Base-by-base conservation (phyloP, 345 rosid species). In the Gossypium sturtianum region DNA sequence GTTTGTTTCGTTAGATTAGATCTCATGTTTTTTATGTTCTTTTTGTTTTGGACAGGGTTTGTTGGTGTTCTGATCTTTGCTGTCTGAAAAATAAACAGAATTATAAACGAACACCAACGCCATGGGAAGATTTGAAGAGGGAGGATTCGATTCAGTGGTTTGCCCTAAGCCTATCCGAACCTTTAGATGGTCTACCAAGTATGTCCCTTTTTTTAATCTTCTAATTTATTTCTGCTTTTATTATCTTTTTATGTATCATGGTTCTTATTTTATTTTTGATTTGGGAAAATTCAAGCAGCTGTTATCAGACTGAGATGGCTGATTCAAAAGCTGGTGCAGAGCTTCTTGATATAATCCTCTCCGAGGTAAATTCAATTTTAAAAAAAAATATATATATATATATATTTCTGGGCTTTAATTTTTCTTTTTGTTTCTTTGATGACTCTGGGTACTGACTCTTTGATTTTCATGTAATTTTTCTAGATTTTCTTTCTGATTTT, bases 311-410 rank as follows among this genome's bases (percentile, higher is more conserved):
- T 44, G 92, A 86, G 77, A 71, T 80, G 65, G 88, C 52, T 74
- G 92, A 89, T 82, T 82, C 89, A 2, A 77, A 66, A 66, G 87
- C 82, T 45, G 88, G 89, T 63, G 67, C 87, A n/a, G 97, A 91
- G 56, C 89, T 91, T 78, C 82, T 89, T 15, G 97, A 91, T 77
- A 59, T 89, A 12, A 76, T 91, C 74, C 88, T 83, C 72, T 61
- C 82, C 48, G 86, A 82, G 97, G 97, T 88, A 9, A 9, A 1
- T 79, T 52, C 7, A 51, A 47, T 58, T 45, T 41, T 41, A 11
- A 43, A 3, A 12, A 43, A 3, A 11, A 1, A 0, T n/a, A n/a
- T n/a, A n/a, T n/a, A n/a, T n/a, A n/a, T n/a, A 22, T 20, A 34
- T 0, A 34, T 11, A 1, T 58, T 61, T 17, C 11, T 76, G 27